Base-by-base conservation (phyloP, 495 filamentous ascomycete species). In the Penicillium dipodomyicola region DNA sequence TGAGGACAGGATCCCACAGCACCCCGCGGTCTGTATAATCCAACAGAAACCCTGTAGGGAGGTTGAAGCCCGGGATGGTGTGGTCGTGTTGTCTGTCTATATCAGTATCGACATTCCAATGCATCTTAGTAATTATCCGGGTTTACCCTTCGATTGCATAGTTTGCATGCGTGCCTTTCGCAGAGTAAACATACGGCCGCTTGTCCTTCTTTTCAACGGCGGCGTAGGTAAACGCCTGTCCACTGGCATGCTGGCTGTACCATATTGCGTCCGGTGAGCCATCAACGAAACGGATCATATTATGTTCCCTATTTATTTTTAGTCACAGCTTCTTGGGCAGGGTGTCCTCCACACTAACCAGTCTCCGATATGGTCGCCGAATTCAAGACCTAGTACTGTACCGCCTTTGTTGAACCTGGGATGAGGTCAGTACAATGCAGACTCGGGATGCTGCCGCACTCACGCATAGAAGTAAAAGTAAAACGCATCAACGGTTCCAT, bases 381-480 rank as follows among this genome's bases (percentile, higher is more conserved):
- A 73, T 52, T 80, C 71, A 62, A 80, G 58, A 5, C 75, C 78
- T 3, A 84, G 45, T 0, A 84, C 75, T 0, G 54, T 78, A 25
- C 75, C 71, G 9, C 79, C 77, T 55, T 76, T 74, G 58, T 87
- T 84, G 55, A 78, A 77, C 29, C 75, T 77, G 15, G 3, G 47
- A 15, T 23, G 2, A 25, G 0, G 14, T 56, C 32, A 57, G 63
- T 17, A 57, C 17, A 56, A 46, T 33, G 15, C 12, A n/a, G 2
- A 14, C 10, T 3, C 10, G 0, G 17, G 8, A 42, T 27, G 27
- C 2, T 10, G 22, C 3, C 4, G 7, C 11, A 32, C 76, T 66
- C 43, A 87, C 59, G 84, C 76, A 57, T 85, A 88, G 61, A 88
- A 88, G 58, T 87, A 87, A 58, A 87, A 82, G 61, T 88, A 88